Evolutionary conservation across 164 flowering plant genomes (phyloP).

Genomic region (Tetracentron sinense): DNA sequence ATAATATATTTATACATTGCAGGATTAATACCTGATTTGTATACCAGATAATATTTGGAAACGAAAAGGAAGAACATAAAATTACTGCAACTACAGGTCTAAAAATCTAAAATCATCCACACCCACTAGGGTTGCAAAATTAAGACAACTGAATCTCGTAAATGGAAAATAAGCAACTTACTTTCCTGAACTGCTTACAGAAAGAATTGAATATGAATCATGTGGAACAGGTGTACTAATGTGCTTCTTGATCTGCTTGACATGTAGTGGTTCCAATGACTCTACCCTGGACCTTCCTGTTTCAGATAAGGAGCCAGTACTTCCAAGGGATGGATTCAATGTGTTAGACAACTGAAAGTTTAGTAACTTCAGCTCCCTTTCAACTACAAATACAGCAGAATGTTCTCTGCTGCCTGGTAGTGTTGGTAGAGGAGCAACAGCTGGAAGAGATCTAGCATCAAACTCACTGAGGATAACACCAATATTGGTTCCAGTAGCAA

Average conservation of each 20-base stretch:
- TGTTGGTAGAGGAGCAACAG: constrained; percentile 82
- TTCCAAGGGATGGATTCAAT: constrained; percentile 86
- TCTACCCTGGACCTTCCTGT: constrained; percentile 71
- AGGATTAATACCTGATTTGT: too few relatives aligned
- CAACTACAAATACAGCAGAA: constrained; percentile 83
- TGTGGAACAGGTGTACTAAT: constrained; percentile 94
- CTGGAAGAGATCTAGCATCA: constrained; percentile 90
- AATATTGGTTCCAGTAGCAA: constrained; percentile 92
- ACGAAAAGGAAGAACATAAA: not conserved
- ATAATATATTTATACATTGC: too few relatives aligned
- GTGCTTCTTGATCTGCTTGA: constrained; percentile 89
- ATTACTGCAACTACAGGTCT: not conserved
- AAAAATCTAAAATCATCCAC: not conserved
- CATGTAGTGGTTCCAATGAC: constrained; percentile 58
- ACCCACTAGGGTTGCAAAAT: not conserved
- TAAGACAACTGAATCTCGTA: not conserved
- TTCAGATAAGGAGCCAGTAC: constrained; percentile 76
- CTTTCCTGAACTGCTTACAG: constrained; percentile 99
- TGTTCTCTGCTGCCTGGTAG: constrained; percentile 84
- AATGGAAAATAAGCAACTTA: constrained; percentile 45
- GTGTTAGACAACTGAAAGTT: constrained; percentile 76
- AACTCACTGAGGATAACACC: constrained; percentile 92
- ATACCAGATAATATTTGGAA: not conserved
- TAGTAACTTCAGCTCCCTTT: constrained; percentile 75
- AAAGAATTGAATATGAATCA: constrained; percentile 90